phyloP scores from a whole-genome alignment of 805 yeast species.

The Wickerhamomyces hampshirensis region DNA sequence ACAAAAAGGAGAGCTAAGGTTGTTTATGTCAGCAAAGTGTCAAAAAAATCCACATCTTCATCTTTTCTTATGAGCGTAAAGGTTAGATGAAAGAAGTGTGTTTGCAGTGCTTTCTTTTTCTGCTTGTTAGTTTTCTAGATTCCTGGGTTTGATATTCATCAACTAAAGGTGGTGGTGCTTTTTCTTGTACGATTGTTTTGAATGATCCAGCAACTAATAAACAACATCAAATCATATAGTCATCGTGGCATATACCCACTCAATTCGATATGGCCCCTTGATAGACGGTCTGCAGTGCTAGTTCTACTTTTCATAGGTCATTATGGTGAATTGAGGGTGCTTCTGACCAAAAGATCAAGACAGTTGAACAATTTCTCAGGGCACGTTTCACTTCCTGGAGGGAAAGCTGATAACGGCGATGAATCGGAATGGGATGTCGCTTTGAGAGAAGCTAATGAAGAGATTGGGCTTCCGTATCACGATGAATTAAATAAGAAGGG shows the following conservation, averaged over 20 bases:
- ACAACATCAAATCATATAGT: conserved; percentile 16
- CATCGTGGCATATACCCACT: conserved; percentile 21
- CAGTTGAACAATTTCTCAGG: conserved; percentile 74
- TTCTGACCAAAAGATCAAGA: conserved; percentile 74
- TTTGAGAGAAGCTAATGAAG: conserved; percentile 82
- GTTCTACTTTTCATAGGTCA: conserved; percentile 67
- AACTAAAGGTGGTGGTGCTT: too few relatives aligned
- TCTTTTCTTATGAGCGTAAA: too few relatives aligned
- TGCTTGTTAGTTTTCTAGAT: too few relatives aligned
- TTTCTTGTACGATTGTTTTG: too few relatives aligned
- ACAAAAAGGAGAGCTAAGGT: too few relatives aligned
- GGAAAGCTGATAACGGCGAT: conserved; percentile 69
- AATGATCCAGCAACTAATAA: conserved; percentile 9
- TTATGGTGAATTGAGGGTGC: conserved; percentile 71
- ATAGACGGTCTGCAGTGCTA: conserved; percentile 76
- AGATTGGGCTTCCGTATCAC: conserved; percentile 67
- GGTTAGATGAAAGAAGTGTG: too few relatives aligned
- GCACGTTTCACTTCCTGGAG: conserved; percentile 92
- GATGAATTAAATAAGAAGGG: conserved; percentile 40
- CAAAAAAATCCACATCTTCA: too few relatives aligned
- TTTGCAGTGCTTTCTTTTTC: too few relatives aligned
- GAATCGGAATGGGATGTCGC: conserved; percentile 72
- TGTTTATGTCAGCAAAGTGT: too few relatives aligned
- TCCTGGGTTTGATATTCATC: too few relatives aligned
- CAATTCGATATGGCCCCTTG: conserved; percentile 63